These are phyloP conservation scores for Nicotiana obtusifolia DNA, from an alignment of 257 asterid species.

Conservation along the genomic window DNA sequence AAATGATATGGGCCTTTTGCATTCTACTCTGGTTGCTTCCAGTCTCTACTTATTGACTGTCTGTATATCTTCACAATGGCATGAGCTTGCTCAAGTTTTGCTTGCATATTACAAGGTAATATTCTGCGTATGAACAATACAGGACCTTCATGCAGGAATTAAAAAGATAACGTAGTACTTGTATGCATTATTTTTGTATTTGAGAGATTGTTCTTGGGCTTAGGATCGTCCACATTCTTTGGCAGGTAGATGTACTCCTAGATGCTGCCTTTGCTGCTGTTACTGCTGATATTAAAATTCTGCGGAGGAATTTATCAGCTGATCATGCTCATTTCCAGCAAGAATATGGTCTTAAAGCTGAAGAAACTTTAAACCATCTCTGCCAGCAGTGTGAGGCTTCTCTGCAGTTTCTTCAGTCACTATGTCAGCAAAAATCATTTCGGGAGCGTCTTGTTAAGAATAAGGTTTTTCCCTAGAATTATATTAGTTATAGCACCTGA, in stretches of 20 bases:
- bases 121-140: not conserved
- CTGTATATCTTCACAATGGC: conserved; percentile 73
- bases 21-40: conserved; percentile 89
- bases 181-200: conserved; percentile 4
- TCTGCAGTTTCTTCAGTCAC: conserved; percentile 76
- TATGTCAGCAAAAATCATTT: conserved; percentile 84
- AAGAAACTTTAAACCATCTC: conserved; percentile 66
- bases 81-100: conserved; percentile 90
- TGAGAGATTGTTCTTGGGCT: conserved; percentile 1
- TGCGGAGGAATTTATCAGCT: conserved; percentile 59
- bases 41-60: conserved; percentile 68
- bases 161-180: not conserved
- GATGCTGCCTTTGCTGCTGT: conserved; percentile 83
- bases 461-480: conserved; percentile 50
- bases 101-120: conserved; percentile 71
- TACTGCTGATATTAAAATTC: conserved; percentile 61
- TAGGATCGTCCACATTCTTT: conserved; percentile 17
- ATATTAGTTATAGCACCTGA: not conserved
- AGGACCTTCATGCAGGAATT: not conserved
- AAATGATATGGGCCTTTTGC: conserved; percentile 73
- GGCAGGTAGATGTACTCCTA: conserved; percentile 87
- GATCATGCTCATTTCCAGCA: conserved; percentile 41
- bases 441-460: conserved; percentile 81
- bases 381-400: conserved; percentile 98
- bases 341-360: conserved; percentile 44